phyloP scores from a whole-genome alignment of 495 filamentous ascomycete genomes.

The Penicillium herquei region DNA sequence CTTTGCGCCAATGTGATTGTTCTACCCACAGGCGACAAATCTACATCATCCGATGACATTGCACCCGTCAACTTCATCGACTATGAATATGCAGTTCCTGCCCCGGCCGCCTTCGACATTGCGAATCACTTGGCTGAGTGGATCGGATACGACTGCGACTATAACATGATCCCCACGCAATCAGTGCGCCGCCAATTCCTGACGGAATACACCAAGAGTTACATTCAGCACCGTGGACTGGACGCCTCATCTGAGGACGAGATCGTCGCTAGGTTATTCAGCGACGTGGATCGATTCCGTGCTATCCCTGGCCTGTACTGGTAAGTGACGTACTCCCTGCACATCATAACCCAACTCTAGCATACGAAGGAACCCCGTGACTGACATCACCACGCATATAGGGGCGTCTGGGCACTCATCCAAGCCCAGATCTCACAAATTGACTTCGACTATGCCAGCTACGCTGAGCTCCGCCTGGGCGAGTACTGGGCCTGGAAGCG shows the following conservation, averaged over 20 bases:
- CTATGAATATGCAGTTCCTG: conserved; percentile 94
- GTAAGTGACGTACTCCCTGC: conserved; percentile 27
- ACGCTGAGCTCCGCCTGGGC: conserved; percentile 81
- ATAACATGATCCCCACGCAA: conserved; percentile 74
- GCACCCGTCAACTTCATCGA: conserved; percentile 85
- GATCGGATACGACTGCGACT: conserved; percentile 96
- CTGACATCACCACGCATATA: conserved; percentile 29
- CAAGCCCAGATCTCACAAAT: conserved; percentile 94
- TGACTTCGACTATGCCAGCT: conserved; percentile 93
- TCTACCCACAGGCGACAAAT: conserved; percentile 46
- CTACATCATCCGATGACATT: conserved; percentile 27
- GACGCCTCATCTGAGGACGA: conserved; percentile 52
- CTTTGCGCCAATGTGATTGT: conserved; percentile 94
- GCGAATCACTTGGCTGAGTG: conserved; percentile 99
- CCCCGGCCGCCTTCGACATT: conserved; percentile 95
- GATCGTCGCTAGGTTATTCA: conserved; percentile 63
- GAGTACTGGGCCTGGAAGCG: conserved; percentile 97
- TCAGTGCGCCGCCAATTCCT: conserved; percentile 79
- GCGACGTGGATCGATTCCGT: conserved; percentile 83
- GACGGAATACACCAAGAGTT: conserved; percentile 68
- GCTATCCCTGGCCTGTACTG: conserved; percentile 89
- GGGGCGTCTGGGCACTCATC: conserved; percentile 96
- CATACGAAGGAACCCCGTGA: background rate
- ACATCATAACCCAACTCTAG: background rate
- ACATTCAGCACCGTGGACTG: conserved; percentile 37